These are phyloP conservation scores for Lichtheimia ramosa DNA, from an alignment of 371 early-diverging fungal species.

Conservation along the genomic window DNA sequence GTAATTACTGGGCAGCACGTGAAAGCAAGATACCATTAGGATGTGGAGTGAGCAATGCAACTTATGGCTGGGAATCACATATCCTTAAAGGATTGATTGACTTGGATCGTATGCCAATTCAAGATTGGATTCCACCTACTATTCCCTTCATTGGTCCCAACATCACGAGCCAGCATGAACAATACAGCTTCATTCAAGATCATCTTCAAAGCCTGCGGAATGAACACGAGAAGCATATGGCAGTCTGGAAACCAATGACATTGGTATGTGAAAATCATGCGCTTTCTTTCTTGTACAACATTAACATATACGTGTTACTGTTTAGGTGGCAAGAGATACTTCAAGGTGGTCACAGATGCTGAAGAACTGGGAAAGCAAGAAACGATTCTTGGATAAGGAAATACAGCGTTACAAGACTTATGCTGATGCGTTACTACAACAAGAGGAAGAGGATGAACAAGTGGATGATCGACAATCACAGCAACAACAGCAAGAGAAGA, in stretches of 20 bases:
- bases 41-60: conserved; percentile 25
- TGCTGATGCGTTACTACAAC: background rate
- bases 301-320: background rate
- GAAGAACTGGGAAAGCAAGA: conserved; percentile 12
- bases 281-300: background rate
- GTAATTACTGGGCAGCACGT: conserved; percentile 26
- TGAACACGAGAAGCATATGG: conserved; percentile 11
- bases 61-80: conserved; percentile 30
- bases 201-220: conserved; percentile 1
- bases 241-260: background rate
- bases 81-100: background rate
- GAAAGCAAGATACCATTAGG: conserved; percentile 23
- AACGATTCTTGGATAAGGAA: conserved; percentile 3
- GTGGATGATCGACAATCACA: background rate
- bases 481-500: background rate
- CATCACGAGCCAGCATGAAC: background rate
- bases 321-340: conserved; percentile 1
- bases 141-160: background rate
- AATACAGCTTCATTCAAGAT: conserved; percentile 4
- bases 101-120: background rate
- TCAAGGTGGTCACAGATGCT: conserved; percentile 6
- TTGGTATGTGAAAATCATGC: background rate
- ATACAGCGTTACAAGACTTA: conserved; percentile 7
- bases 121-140: conserved; percentile 7
- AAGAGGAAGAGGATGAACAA: background rate